These are phyloP conservation scores for Thelonectria discophora DNA, from an alignment of 2,329 filamentous ascomycete species.

Conservation along the genomic window DNA sequence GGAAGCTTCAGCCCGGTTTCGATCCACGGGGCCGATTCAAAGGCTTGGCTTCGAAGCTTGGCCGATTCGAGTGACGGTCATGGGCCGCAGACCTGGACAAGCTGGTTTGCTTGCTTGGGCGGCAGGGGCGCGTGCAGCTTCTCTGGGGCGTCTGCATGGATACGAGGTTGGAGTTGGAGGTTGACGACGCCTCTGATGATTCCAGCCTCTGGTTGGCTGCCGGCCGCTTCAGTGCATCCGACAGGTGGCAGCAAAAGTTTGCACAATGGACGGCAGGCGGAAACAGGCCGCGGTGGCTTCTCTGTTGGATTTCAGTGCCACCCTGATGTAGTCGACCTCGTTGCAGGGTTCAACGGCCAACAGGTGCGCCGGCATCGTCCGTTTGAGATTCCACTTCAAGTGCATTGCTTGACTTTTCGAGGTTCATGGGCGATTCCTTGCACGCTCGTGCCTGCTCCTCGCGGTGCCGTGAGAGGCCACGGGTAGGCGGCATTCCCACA, in stretches of 20 bases:
- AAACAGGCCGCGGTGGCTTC: neutral
- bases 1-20: neutral
- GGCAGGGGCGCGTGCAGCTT: conserved; percentile 9
- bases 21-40: conserved; percentile 10
- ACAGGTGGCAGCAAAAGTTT: conserved; percentile 5
- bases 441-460: neutral
- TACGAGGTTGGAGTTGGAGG: conserved; percentile 5
- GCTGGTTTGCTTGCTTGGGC: neutral
- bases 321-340: neutral
- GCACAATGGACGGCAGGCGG: neutral
- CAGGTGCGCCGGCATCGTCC: conserved; percentile 4
- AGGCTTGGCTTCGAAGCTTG: conserved; percentile 16
- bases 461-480: neutral
- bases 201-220: conserved; percentile 1
- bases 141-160: conserved; percentile 8
- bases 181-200: neutral
- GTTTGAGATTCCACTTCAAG: conserved; percentile 2
- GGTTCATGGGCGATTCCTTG: conserved; percentile 3
- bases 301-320: neutral
- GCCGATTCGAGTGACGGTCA: conserved; percentile 6
- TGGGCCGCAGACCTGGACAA: neutral
- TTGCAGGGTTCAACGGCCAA: conserved; percentile 9
- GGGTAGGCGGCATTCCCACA: conserved; percentile 3
- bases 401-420: neutral
- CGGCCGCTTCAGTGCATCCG: neutral